A percentile compares a stretch with the other conserved stretches of the same genome.
Evolutionary conservation across 306 rosid species (phyloP).

Genomic region (Spatholobus suberectus): DNA sequence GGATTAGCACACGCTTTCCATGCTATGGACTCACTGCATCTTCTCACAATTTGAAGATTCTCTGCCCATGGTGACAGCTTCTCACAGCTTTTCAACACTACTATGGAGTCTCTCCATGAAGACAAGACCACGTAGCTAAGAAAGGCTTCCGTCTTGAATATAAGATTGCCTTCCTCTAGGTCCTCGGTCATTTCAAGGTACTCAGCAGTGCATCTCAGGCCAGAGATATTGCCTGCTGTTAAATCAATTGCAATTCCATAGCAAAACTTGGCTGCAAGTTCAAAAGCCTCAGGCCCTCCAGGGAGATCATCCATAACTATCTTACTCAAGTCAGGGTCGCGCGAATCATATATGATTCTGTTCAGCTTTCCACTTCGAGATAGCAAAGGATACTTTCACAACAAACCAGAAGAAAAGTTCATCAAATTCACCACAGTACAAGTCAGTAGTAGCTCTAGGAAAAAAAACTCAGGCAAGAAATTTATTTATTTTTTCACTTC

Average conservation of each 20-base stretch:
- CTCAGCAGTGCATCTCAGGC: slow-evolving; percentile 94
- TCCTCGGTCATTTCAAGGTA: slow-evolving; percentile 98
- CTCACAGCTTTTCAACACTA: slow-evolving; percentile 91
- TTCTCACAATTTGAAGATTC: slow-evolving; percentile 87
- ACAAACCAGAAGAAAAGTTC: slow-evolving; percentile 7
- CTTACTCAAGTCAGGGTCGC: slow-evolving; percentile 67
- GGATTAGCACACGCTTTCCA: slow-evolving; percentile 99
- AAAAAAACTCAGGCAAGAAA: not conserved
- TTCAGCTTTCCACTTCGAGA: slow-evolving; percentile 95
- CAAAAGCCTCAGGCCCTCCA: slow-evolving; percentile 88
- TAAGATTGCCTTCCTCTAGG: slow-evolving; percentile 96
- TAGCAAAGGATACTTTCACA: slow-evolving; percentile 83
- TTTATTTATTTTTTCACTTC: not conserved
- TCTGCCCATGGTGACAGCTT: slow-evolving; percentile 98
- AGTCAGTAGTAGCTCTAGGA: not conserved
- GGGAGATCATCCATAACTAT: slow-evolving; percentile 82
- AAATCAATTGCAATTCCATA: slow-evolving; percentile 92
- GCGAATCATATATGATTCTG: slow-evolving; percentile 79
- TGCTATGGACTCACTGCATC: slow-evolving; percentile 97
- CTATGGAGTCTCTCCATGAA: slow-evolving; percentile 96
- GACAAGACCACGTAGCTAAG: slow-evolving; percentile 96
- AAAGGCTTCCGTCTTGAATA: slow-evolving; percentile 97
- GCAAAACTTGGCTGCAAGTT: slow-evolving; percentile 86
- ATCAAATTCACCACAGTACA: slow-evolving; percentile 37
- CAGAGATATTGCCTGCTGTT: slow-evolving; percentile 91